Evolutionary conservation across 2,329 filamentous ascomycete species (phyloP), one percentile per base, ranked within the genome.

Genomic region (Epichloe elymi): DNA sequence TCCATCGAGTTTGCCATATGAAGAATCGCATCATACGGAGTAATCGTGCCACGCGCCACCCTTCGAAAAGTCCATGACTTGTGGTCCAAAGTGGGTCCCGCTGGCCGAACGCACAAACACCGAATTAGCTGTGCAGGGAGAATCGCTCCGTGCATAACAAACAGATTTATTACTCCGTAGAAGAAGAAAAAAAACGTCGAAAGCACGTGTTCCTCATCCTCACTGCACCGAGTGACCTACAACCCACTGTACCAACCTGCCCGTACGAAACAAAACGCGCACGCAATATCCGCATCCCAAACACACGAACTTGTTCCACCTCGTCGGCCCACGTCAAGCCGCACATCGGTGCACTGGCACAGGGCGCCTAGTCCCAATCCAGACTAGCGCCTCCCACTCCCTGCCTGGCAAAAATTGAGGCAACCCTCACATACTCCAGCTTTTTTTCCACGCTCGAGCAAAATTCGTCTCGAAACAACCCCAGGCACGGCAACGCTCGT

Each of bases 381-480:
- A 59, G 64, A 50, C 60, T 71, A 71, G 68, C 63, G 59, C 51
- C 57, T 66, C 69, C 65, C 67, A 70, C 67, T 69, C 63, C 56
- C 62, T 62, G 60, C 61, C 60, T 60, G 60, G 62, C 59, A 65
- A 70, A 70, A 71, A 71, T 70, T 70, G 57, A 53, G 55, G 65
- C 64, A 70, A 65, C 67, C 66, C 68, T 68, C 65, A 67, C 61
- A 60, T 59, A 59, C 51, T 53, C 41, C 46, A 62, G 63, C 60
- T 62, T 64, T 67, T 67, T 67, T 63, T 60, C 58, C 62, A 61
- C 63, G 63, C 63, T 60, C 63, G 66, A 69, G 67, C 64, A 70
- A 70, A 65, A 68, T 70, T 69, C 67, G 63, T 59, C 65, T 67
- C 63, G 65, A 50, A 45, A 60, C 64, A 69, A 66, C 65, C 61